These are phyloP conservation scores for Sporothrix pseudoabietina DNA, from an alignment of 2,329 filamentous ascomycete genomes.

Conservation along the genomic window DNA sequence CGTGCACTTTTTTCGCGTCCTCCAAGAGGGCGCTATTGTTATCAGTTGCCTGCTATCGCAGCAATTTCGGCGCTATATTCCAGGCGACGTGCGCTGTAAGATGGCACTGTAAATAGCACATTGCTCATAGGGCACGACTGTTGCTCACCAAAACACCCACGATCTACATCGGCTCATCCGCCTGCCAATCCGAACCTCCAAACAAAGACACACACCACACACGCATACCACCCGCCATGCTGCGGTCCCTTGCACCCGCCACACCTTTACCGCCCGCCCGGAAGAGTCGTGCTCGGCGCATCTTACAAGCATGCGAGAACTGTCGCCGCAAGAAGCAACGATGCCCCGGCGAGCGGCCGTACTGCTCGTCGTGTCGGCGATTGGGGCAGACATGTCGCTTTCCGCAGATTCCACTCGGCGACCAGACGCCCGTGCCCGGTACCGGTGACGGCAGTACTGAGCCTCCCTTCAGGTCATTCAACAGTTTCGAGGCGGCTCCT, in stretches of 20 bases:
- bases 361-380: conserved; percentile 11
- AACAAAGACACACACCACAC: neutral
- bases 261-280: neutral
- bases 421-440: neutral
- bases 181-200: neutral
- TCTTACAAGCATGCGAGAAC: conserved; percentile 20
- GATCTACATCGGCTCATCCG: no score
- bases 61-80: neutral
- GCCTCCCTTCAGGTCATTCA: neutral
- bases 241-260: neutral
- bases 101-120: neutral
- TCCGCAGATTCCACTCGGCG: neutral
- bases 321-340: conserved; percentile 20
- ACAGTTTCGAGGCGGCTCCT: neutral
- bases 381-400: conserved; percentile 11
- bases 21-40: neutral
- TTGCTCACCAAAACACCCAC: no score
- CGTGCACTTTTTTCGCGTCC: neutral
- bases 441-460: neutral
- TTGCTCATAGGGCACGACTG: no score
- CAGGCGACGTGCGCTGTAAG: neutral
- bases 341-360: conserved; percentile 21
- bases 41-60: neutral
- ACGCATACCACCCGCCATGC: neutral
- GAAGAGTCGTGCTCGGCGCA: neutral